phyloP scores from a whole-genome alignment of 306 rosid species.

The Fragaria ananassa region DNA sequence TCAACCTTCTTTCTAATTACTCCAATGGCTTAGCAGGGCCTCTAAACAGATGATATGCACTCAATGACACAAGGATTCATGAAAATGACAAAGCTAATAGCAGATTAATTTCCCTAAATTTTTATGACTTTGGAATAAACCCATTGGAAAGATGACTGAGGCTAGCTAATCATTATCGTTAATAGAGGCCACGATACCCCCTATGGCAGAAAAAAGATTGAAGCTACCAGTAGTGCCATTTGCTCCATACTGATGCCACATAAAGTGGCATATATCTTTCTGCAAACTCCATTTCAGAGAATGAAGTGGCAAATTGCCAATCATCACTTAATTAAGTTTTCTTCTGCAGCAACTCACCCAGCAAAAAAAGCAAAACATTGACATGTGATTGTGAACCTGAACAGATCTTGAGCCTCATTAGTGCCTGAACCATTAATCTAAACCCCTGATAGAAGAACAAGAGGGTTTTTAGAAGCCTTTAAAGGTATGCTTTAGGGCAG shows the following conservation, averaged over 20 bases:
- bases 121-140: constrained; percentile 7
- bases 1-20: constrained; percentile 10
- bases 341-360: constrained; percentile 20
- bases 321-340: constrained; percentile 38
- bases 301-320: constrained; percentile 33
- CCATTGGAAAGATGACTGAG: neutral
- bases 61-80: constrained; percentile 17
- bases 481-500: constrained; percentile 31
- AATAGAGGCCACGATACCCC: constrained; percentile 39
- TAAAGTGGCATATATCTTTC: constrained; percentile 40
- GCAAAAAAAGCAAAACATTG: constrained; percentile 2
- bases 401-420: constrained; percentile 16
- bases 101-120: constrained; percentile 1
- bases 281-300: constrained; percentile 23
- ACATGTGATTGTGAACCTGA: constrained; percentile 12
- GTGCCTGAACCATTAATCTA: constrained; percentile 28
- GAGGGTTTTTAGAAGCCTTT: constrained; percentile 17
- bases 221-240: constrained; percentile 36
- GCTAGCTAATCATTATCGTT: constrained; percentile 26
- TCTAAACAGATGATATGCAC: constrained; percentile 6
- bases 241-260: constrained; percentile 32
- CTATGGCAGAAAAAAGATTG: constrained; percentile 24
- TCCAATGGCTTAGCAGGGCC: constrained; percentile 13
- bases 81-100: constrained; percentile 9
- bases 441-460: neutral